Evolutionary conservation across 306 rosid genomes (phyloP), one percentile per base, ranked within the genome.

Genomic region (Lagenaria siceraria): DNA sequence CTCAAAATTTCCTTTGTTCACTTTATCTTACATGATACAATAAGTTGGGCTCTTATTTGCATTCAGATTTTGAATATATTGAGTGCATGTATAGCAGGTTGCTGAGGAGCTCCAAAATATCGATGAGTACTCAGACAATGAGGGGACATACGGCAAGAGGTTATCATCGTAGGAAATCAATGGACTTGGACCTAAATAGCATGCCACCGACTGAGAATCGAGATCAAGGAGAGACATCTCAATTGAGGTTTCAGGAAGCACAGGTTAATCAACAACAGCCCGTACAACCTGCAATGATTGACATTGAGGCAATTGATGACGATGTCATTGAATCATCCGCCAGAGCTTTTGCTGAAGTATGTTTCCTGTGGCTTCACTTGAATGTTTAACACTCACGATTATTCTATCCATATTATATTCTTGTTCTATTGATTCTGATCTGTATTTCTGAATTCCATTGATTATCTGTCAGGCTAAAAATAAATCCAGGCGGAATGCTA

Each of bases 261-360:
- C 84, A 75, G 61, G 53, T 77, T 66, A 77, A 76, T 59, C 83
- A 52, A 43, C 86, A 62, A 22, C 82, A n/a, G 58, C 56, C 60
- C 54, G 74, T 60, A 33, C 87, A 83, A 35, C 82, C 88, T 63
- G 35, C 85, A 17, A 70, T 31, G 79, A 90, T 95, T 80, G 97
- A 95, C 80, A 89, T 95, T 75, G 99, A 92, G 77, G 96, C 91
- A 82, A 81, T 88, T 77, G 99, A 95, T 62, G 99, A 92, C 49
- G 98, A 94, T 87, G 92, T 90, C 77, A 51, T 90, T 77, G 95
- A 87, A 86, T 89, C 97, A 55, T 81, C 88, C 19, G 92, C 96
- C 3, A 87, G 85, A 79, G 99, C 97, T 77, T 88, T 95, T 87
- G 91, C 91, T 12, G 92, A 92, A 86, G 99, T 89, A 85, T 72